Percentiles rank a stretch among this genome's conserved stretches.
Conservation (phyloP, 2,329 filamentous ascomycete species). For the Emmonsia crescens region DNA sequence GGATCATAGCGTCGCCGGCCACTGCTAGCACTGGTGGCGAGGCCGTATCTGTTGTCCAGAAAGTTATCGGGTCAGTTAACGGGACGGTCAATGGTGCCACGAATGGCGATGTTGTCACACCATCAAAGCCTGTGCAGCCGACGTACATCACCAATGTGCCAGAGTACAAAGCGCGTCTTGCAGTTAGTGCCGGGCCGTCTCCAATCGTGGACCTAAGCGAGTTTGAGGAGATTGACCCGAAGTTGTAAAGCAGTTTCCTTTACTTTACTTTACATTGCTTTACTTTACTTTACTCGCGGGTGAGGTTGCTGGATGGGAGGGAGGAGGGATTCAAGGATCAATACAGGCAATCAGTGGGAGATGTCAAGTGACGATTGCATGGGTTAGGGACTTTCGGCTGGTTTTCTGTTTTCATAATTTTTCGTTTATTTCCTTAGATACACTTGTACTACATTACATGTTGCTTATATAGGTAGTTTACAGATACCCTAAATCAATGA, state of each 20-base stretch:
- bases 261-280: background rate
- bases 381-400: background rate
- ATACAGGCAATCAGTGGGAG: background rate
- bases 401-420: background rate
- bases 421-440: background rate
- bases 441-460: background rate
- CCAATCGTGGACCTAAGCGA: constrained; percentile 66
- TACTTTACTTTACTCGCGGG: background rate
- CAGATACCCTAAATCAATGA: no score
- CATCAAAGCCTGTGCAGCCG: constrained; percentile 30
- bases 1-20: constrained; percentile 30
- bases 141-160: constrained; percentile 65
- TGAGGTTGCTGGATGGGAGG: background rate
- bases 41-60: background rate
- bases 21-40: constrained; percentile 6
- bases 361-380: no score
- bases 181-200: constrained; percentile 59
- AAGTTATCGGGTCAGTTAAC: constrained; percentile 14
- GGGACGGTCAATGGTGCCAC: constrained; percentile 22
- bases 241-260: constrained; percentile 47
- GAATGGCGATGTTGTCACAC: constrained; percentile 24
- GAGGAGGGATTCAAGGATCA: background rate
- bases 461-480: no score
- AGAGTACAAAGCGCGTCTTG: constrained; percentile 65
- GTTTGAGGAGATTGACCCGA: constrained; percentile 76